Percentiles rank a stretch among this genome's conserved stretches.
phyloP scores from a whole-genome alignment of 2,329 filamentous ascomycete species.

The Aspergillus caelatus region DNA sequence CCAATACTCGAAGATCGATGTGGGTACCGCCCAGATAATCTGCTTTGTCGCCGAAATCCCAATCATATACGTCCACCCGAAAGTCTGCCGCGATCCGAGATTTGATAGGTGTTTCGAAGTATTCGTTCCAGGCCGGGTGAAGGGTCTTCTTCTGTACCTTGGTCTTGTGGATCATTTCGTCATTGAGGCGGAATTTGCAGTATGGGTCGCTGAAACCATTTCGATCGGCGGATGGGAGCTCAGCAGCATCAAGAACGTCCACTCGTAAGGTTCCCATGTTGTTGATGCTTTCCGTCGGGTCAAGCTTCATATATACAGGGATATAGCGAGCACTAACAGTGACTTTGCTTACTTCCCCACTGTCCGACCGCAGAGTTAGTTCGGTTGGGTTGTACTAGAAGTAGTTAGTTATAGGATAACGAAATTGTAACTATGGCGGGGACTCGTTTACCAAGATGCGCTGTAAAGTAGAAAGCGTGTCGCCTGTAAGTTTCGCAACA shows the following conservation, averaged over 20 bases:
- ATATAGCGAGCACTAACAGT: slow-evolving; percentile 94
- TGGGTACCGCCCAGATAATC: slow-evolving; percentile 80
- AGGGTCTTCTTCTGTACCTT: slow-evolving; percentile 97
- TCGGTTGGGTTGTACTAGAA: slow-evolving; percentile 84
- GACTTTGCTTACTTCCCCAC: slow-evolving; percentile 76
- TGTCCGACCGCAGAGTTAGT: slow-evolving; percentile 75
- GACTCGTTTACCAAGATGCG: slow-evolving; percentile 71
- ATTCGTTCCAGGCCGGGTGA: slow-evolving; percentile 93
- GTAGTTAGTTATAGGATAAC: slow-evolving; percentile 11
- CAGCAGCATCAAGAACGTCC: slow-evolving; percentile 82
- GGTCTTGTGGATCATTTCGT: slow-evolving; percentile 89
- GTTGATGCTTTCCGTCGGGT: slow-evolving; percentile 96
- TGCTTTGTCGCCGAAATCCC: slow-evolving; percentile 94
- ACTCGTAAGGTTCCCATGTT: slow-evolving; percentile 95
- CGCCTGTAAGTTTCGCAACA: slow-evolving; percentile 79
- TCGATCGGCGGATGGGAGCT: slow-evolving; percentile 90
- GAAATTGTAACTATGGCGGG: neutral
- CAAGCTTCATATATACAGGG: slow-evolving; percentile 89
- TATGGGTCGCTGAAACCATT: slow-evolving; percentile 98
- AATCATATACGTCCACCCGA: slow-evolving; percentile 83
- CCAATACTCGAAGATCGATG: slow-evolving; percentile 77
- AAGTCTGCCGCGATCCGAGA: slow-evolving; percentile 86
- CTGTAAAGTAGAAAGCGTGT: slow-evolving; percentile 83
- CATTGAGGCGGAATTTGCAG: slow-evolving; percentile 91
- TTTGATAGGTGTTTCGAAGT: slow-evolving; percentile 80